These are phyloP conservation scores for Claviceps quebecensis DNA, from an alignment of 2,329 filamentous ascomycete species.

Conservation along the genomic window DNA sequence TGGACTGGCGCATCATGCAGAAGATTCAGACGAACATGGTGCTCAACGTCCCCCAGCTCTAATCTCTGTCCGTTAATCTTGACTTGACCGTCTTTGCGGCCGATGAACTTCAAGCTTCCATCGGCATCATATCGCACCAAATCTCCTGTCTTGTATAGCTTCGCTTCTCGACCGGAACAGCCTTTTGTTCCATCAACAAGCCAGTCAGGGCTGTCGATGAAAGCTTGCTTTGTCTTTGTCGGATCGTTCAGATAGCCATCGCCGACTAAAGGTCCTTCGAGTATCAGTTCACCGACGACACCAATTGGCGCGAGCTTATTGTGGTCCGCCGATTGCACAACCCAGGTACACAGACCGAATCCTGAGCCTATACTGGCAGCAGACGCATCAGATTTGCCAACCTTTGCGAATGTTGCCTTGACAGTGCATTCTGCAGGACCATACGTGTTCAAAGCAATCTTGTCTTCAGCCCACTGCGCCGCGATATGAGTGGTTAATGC, in stretches of 20 bases:
- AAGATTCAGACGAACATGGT: background rate
- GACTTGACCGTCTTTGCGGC: slow-evolving; percentile 39
- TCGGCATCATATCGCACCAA: slow-evolving; percentile 24
- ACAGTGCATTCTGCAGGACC: slow-evolving; percentile 5
- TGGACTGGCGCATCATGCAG: background rate
- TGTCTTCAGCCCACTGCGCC: background rate
- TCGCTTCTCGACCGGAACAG: slow-evolving; percentile 5
- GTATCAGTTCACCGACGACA: slow-evolving; percentile 20
- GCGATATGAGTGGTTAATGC: slow-evolving; percentile 2
- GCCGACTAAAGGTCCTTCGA: slow-evolving; percentile 31
- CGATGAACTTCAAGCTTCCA: slow-evolving; percentile 26
- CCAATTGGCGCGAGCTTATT: slow-evolving; percentile 16
- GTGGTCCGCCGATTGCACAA: background rate
- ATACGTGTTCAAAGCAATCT: slow-evolving; percentile 1
- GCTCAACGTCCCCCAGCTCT: slow-evolving; percentile 23
- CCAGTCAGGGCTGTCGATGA: slow-evolving; percentile 25
- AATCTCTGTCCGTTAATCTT: slow-evolving; percentile 41
- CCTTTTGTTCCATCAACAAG: slow-evolving; percentile 1
- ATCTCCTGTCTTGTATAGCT: slow-evolving; percentile 33
- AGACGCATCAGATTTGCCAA: background rate
- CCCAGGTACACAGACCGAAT: slow-evolving; percentile 3
- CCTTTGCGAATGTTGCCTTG: background rate
- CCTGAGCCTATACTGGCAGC: slow-evolving; percentile 3
- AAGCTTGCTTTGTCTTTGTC: slow-evolving; percentile 29
- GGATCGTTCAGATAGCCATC: slow-evolving; percentile 34